Percentiles rank a stretch among this genome's conserved stretches.
phyloP scores from a whole-genome alignment of 2,329 filamentous ascomycete species.

The Nigrospora osmanthi region DNA sequence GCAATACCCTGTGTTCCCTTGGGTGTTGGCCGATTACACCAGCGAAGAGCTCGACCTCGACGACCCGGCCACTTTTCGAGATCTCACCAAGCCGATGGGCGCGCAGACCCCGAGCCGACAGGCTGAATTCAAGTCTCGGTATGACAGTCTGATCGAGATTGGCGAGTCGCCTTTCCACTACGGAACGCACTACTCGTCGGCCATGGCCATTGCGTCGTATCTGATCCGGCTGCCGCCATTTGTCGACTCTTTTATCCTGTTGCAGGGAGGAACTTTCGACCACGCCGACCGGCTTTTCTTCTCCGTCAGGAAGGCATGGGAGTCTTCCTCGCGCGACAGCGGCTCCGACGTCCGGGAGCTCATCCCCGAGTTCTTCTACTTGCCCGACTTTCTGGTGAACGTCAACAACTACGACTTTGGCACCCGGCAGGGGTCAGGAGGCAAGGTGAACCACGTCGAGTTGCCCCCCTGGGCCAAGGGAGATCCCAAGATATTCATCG shows the following conservation, averaged over 20 bases:
- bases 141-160: conserved; percentile 84
- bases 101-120: conserved; percentile 74
- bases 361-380: conserved; percentile 94
- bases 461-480: conserved; percentile 97
- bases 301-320: conserved; percentile 85
- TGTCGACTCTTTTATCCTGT: conserved; percentile 86
- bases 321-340: conserved; percentile 79
- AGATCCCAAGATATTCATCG: conserved; percentile 90
- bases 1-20: conserved; percentile 96
- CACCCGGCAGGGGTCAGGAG: conserved; percentile 69
- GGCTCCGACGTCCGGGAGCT: conserved; percentile 93
- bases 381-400: conserved; percentile 92
- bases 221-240: conserved; percentile 93
- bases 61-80: conserved; percentile 78
- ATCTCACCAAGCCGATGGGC: conserved; percentile 93
- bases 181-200: conserved; percentile 96
- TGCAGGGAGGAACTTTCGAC: conserved; percentile 95
- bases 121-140: conserved; percentile 73
- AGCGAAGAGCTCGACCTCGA: conserved; percentile 86
- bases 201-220: conserved; percentile 97
- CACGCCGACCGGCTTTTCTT: conserved; percentile 94
- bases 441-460: conserved; percentile 74
- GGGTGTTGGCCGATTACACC: conserved; percentile 92
- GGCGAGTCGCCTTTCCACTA: conserved; percentile 93
- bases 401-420: conserved; percentile 94